Percentiles rank a stretch among this genome's conserved stretches.
Evolutionary conservation across 208 protist species (phyloP).

Genomic region (Crithidia thermophila): DNA sequence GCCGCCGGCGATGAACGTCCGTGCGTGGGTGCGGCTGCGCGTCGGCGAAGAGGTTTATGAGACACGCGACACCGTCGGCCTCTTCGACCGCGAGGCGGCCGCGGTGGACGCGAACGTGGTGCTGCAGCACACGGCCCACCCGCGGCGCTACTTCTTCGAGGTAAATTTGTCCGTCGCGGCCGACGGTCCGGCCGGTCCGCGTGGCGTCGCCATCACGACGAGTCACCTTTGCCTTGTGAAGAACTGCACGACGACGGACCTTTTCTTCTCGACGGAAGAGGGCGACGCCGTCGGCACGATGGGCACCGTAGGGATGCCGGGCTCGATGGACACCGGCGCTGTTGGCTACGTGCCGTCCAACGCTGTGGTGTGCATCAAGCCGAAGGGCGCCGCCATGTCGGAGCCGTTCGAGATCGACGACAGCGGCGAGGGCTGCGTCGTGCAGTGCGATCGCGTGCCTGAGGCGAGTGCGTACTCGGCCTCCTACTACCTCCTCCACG

Average conservation of each 20-base stretch:
- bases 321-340: neutral
- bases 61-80: slow-evolving; percentile 12
- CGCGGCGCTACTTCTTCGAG: slow-evolving; percentile 30
- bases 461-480: slow-evolving; percentile 13
- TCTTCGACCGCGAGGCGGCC: slow-evolving; percentile 29
- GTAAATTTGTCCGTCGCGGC: slow-evolving; percentile 22
- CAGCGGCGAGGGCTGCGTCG: slow-evolving; percentile 26
- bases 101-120: slow-evolving; percentile 12
- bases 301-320: slow-evolving; percentile 19
- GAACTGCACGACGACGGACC: slow-evolving; percentile 30
- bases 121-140: slow-evolving; percentile 19
- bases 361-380: slow-evolving; percentile 23
- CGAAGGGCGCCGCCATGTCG: slow-evolving; percentile 23
- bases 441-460: slow-evolving; percentile 28
- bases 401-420: slow-evolving; percentile 37
- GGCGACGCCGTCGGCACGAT: slow-evolving; percentile 32
- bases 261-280: slow-evolving; percentile 31
- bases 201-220: slow-evolving; percentile 25
- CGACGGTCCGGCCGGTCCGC: slow-evolving; percentile 18
- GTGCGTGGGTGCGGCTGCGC: slow-evolving; percentile 10
- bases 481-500: slow-evolving; percentile 27
- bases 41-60: slow-evolving; percentile 24
- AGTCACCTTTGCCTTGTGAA: slow-evolving; percentile 28
- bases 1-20: slow-evolving; percentile 11
- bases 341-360: slow-evolving; percentile 36